Percentiles rank a stretch among this genome's conserved stretches.
phyloP scores from a whole-genome alignment of 2,329 filamentous ascomycete genomes.

The Fusarium siculi region DNA sequence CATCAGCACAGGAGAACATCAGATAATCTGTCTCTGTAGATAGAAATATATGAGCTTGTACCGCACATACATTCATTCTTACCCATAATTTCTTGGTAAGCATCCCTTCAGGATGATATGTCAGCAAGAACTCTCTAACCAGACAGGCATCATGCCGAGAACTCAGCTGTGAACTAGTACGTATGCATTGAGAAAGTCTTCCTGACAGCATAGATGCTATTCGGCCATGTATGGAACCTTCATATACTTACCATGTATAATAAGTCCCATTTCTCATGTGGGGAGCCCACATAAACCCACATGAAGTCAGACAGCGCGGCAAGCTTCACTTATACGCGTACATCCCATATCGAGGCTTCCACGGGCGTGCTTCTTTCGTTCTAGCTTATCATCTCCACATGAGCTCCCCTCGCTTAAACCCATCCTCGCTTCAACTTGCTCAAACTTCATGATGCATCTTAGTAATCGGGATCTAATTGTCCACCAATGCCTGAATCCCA shows the following conservation, averaged over 20 bases:
- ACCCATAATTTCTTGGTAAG: too few relatives aligned
- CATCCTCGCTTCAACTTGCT: background rate
- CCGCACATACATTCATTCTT: accelerated
- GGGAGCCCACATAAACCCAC: background rate
- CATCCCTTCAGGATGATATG: background rate
- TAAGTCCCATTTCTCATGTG: background rate
- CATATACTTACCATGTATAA: accelerated
- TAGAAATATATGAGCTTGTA: background rate
- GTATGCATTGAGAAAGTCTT: accelerated
- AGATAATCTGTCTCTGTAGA: background rate
- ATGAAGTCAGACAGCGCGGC: background rate
- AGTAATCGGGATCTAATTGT: conserved; percentile 3
- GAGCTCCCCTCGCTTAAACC: background rate
- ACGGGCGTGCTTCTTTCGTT: background rate
- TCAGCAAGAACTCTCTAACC: background rate
- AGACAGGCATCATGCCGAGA: accelerated
- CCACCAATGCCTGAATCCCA: conserved; percentile 3
- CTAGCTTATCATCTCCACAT: background rate
- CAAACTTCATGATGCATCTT: background rate
- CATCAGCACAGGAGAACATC: too few relatives aligned
- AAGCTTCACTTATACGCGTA: background rate
- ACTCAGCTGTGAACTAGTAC: too few relatives aligned
- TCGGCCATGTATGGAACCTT: accelerated
- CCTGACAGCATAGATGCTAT: accelerated
- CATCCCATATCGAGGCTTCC: background rate